Conservation (phyloP, 1,284 basidiomycete species). For the Apiotrichum montevideense region DNA sequence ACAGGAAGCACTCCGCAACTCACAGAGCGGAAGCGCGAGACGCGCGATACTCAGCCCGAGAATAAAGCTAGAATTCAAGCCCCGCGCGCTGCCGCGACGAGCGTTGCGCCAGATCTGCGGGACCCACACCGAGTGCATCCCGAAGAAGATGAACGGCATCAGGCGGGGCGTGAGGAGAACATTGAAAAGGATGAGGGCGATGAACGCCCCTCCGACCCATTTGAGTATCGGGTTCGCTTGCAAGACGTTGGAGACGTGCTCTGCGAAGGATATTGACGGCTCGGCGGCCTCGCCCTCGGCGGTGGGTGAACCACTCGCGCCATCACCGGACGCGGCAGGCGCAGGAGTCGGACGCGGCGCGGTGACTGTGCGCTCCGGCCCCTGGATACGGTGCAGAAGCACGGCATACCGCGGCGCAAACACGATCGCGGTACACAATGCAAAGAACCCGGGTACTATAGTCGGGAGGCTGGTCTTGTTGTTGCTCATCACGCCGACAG, state of each 20-base stretch:
- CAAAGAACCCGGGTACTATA: slow-evolving; percentile 72
- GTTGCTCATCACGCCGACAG: slow-evolving; percentile 72
- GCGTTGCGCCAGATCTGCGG: slow-evolving; percentile 76
- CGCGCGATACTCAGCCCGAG: slow-evolving; percentile 68
- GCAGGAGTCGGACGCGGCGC: not conserved
- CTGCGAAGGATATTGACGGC: not conserved
- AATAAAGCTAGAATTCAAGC: slow-evolving; percentile 64
- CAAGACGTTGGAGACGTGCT: not conserved
- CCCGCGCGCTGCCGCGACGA: slow-evolving; percentile 62
- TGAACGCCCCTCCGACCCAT: slow-evolving; percentile 42
- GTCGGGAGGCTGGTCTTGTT: slow-evolving; percentile 69
- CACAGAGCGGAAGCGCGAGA: slow-evolving; percentile 67
- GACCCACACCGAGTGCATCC: slow-evolving; percentile 71
- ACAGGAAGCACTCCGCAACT: slow-evolving; percentile 47
- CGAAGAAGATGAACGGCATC: slow-evolving; percentile 62
- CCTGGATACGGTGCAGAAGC: slow-evolving; percentile 71
- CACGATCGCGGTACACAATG: slow-evolving; percentile 42
- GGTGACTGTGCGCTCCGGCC: slow-evolving; percentile 57
- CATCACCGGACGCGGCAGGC: not conserved
- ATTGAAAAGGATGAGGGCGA: slow-evolving; percentile 62
- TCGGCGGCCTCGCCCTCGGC: not conserved
- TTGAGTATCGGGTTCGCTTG: slow-evolving; percentile 1
- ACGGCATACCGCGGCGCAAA: slow-evolving; percentile 66
- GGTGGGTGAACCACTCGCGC: not conserved
- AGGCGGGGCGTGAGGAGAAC: slow-evolving; percentile 66